Evolutionary conservation across 306 rosid genomes (phyloP), one percentile per base, ranked within the genome.

Genomic region (Abrus precatorius): DNA sequence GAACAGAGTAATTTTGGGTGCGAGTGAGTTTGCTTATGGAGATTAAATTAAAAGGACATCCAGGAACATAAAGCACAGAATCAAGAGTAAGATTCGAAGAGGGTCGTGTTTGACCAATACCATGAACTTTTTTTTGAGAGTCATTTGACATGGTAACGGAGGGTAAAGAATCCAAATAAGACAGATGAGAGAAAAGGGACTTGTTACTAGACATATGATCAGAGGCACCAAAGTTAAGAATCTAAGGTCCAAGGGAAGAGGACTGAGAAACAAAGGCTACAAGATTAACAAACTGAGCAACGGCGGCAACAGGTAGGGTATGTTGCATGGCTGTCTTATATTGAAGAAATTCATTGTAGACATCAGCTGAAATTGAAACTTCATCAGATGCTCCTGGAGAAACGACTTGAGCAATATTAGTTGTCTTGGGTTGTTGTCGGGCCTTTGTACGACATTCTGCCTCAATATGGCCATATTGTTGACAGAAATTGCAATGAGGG

Each of bases 241-340:
- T 33, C 67, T 27, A 61, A 11, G 67, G 27, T 10, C 66, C 66
- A 9, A 60, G 41, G 8, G 44, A 33, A 30, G 14, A 11, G 0
- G 44, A 61, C 67, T 61, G 67, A 61, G 43, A 61, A 3, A 61
- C 20, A 61, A 61, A 61, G 20, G 44, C 44, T 10, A 61, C 45
- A 62, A 0, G 68, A 62, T 62, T 62, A 62, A 9, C 3, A 34
- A 3, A 10, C 44, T 62, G 9, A 34, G 68, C 28, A 34, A 2
- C 29, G 1, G 20, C 7, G 9, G 7, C 7, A 11, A 1, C 41
- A 30, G 2, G n/a, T 9, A 14, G 1, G 6, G 43, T 7, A 9
- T 41, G 3, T 2, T 3, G 13, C 0, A 1, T 3, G 14, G 66
- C 8, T 33, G 66, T 43, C 4, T 10, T 9, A 34, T 9, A 11